Evolutionary conservation across 1,139 yeast genomes (phyloP), one percentile per base, ranked within the genome.

Genomic region (Hyphopichia khmerensis): DNA sequence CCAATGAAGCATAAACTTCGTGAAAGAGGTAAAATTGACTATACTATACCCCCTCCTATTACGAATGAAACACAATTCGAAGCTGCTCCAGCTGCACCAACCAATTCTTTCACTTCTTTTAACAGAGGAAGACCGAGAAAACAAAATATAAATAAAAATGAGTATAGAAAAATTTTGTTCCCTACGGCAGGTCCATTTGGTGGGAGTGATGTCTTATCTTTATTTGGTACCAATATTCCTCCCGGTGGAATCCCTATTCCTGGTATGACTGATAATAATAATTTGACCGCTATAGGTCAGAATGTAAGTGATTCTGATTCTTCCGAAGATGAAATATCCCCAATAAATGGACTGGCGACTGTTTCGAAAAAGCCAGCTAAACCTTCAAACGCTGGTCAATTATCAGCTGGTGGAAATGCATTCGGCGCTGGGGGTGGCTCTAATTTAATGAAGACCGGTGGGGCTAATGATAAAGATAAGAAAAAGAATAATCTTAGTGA

Each of bases 131-230:
- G 60, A 47, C 59, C 70, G 21, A 59, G 69, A n/a, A 60, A 62
- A 41, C 57, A 65, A 7, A 54, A 65, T 4, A 57, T 61, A n/a
- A 55, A 51, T 30, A 79, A 72, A 51, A 72, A 69, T 38, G 76
- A 77, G 32, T 69, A 67, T 47, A 61, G 86, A 40, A 76, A 87
- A 55, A 75, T 93, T 35, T 65, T 89, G 37, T 88, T 85, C 55
- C 96, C 96, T n/a, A 89, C 96, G 0, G 88, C 90, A n/a, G 96
- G 98, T 1, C 96, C 98, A 2, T 93, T 93, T 69, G 96, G 96
- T 23, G 98, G 98, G 26, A 84, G 90, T 49, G 96, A 89, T 57
- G 88, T 85, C 1, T 74, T 82, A 2, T 82, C 95, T 0, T 71
- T 87, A 33, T 85, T 87, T 59, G 91, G 91, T 1, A 78, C 79